Conservation (phyloP, 805 yeast species). For the Clavispora carvajalis region DNA sequence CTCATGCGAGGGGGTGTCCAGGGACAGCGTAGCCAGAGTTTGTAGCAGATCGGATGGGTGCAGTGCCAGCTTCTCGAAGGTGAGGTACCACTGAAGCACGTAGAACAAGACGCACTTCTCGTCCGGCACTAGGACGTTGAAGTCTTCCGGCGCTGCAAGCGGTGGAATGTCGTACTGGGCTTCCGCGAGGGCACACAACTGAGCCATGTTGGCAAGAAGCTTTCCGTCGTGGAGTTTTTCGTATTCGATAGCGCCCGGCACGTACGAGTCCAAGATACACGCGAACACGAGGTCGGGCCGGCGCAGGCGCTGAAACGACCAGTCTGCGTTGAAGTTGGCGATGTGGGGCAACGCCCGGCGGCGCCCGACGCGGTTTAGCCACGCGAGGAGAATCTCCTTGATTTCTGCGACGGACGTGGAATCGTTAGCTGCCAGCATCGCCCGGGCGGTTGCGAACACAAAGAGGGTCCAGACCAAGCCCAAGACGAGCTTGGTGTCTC, state of each 20-base stretch:
- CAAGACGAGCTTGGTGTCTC: constrained; percentile 41
- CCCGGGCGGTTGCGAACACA: constrained; percentile 32
- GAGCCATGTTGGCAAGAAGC: constrained; percentile 10
- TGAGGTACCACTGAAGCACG: constrained; percentile 53
- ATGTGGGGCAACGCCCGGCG: constrained; percentile 22
- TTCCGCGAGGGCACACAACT: constrained; percentile 40
- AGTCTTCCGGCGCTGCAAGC: constrained; percentile 52
- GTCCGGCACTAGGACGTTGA: constrained; percentile 46
- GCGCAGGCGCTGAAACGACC: constrained; percentile 44
- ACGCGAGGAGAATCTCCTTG: constrained; percentile 32
- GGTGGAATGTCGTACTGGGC: constrained; percentile 44
- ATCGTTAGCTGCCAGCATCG: constrained; percentile 17
- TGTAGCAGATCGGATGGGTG: too few species aligned
- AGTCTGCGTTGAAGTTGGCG: constrained; percentile 48
- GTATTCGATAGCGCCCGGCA: constrained; percentile 15
- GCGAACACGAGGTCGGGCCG: constrained; percentile 44
- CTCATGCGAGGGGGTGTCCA: too few species aligned
- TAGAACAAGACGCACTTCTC: constrained; percentile 57
- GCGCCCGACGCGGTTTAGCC: constrained; percentile 43
- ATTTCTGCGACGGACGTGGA: constrained; percentile 26
- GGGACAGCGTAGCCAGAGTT: background rate
- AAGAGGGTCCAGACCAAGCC: constrained; percentile 49
- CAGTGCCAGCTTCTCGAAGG: constrained; percentile 19
- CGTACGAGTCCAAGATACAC: constrained; percentile 27
- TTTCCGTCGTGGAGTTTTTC: constrained; percentile 20